phyloP scores from a whole-genome alignment of 2,329 filamentous ascomycete genomes.

The Gaeumannomyces tritici region DNA sequence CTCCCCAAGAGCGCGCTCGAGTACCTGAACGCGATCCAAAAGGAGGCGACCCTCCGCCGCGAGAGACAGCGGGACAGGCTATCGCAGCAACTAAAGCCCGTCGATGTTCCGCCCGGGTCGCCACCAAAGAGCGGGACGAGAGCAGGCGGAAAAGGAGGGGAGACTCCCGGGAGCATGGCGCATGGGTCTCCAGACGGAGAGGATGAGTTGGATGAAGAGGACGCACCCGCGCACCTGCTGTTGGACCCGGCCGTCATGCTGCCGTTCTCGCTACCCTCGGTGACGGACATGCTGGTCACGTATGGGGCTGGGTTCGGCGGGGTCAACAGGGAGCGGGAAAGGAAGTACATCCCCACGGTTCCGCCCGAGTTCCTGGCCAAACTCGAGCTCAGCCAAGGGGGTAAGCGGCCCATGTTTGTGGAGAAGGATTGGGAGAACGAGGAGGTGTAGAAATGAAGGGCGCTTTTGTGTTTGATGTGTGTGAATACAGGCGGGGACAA shows the following conservation, averaged over 20 bases:
- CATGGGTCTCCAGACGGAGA: not conserved
- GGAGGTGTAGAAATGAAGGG: slow-evolving; percentile 33
- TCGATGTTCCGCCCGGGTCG: slow-evolving; percentile 29
- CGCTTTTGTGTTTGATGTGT: not conserved
- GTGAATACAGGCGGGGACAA: not conserved
- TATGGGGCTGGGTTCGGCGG: slow-evolving; percentile 94
- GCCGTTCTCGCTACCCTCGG: slow-evolving; percentile 89
- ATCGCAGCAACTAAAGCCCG: slow-evolving; percentile 18
- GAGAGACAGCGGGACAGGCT: slow-evolving; percentile 36
- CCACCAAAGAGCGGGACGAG: slow-evolving; percentile 21
- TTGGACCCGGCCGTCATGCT: slow-evolving; percentile 84
- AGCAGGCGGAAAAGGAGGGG: slow-evolving; percentile 18
- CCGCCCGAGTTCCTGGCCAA: slow-evolving; percentile 88
- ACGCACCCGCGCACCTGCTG: slow-evolving; percentile 65
- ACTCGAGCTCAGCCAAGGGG: slow-evolving; percentile 53
- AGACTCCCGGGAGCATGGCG: slow-evolving; percentile 13
- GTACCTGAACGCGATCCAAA: slow-evolving; percentile 73
- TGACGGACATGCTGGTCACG: slow-evolving; percentile 92
- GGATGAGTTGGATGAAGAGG: slow-evolving; percentile 52
- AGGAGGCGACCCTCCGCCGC: slow-evolving; percentile 55
- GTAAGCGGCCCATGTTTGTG: slow-evolving; percentile 45
- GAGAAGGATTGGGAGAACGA: slow-evolving; percentile 61
- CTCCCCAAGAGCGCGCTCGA: slow-evolving; percentile 82
- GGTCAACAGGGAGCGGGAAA: slow-evolving; percentile 78
- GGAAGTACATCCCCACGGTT: slow-evolving; percentile 93